Conservation (phyloP, 331 rosid species). For the Rosa hybrid region DNA sequence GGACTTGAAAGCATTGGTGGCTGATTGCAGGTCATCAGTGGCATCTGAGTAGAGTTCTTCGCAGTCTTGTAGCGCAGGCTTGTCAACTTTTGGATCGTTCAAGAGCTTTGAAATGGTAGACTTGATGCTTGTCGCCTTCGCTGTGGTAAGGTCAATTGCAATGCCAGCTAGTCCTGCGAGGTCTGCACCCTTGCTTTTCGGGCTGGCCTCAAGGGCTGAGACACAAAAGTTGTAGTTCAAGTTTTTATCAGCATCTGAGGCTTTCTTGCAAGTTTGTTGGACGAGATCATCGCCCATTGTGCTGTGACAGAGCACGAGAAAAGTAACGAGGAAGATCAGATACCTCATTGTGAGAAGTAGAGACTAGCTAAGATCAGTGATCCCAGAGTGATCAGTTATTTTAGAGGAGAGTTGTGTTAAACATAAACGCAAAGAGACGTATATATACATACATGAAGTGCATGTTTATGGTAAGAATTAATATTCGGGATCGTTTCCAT, state of each 20-base stretch:
- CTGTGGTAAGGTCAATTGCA: constrained; percentile 31
- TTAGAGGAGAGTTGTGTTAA: not conserved
- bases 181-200: constrained; percentile 24
- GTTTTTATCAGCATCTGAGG: constrained; percentile 44
- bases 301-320: constrained; percentile 25
- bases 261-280: constrained; percentile 43
- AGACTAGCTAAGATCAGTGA: not conserved
- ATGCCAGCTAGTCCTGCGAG: constrained; percentile 36
- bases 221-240: constrained; percentile 49
- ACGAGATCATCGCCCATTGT: constrained; percentile 27
- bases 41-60: constrained; percentile 44
- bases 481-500: not conserved
- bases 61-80: constrained; percentile 37
- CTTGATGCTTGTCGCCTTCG: constrained; percentile 31
- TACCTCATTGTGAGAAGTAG: not conserved
- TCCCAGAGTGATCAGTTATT: too few species aligned
- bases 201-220: constrained; percentile 31
- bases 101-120: constrained; percentile 30
- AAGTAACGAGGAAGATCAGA: not conserved
- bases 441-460: not conserved
- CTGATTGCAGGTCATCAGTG: constrained; percentile 24
- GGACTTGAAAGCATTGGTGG: constrained; percentile 33
- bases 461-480: not conserved
- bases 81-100: constrained; percentile 22
- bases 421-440: not conserved